Base-by-base conservation (phyloP, 2,329 filamentous ascomycete species). In the Diatrype stigma region DNA sequence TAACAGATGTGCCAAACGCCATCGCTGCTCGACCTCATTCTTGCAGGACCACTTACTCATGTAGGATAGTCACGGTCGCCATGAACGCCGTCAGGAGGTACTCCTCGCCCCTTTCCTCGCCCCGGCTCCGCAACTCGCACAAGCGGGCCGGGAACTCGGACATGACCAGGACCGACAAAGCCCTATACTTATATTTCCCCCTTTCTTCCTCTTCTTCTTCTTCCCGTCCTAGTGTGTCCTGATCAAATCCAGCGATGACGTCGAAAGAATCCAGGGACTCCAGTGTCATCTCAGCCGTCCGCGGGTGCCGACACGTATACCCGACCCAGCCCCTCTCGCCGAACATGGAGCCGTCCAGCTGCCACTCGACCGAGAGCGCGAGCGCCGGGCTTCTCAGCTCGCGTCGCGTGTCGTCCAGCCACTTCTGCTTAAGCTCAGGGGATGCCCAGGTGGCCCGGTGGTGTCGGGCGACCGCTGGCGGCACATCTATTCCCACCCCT, bases 21-120 rank as follows among this genome's bases (percentile, higher is more conserved):
- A 42, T 16, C 14, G 12, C 19, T 42, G 16, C 40, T n/a, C n/a
- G 3, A 22, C 19, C 19, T 17, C 19, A 42, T 6, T 14, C 12
- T 17, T 17, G 17, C n/a, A 17, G 16, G 11, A 14, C n/a, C 17
- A 12, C 64, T 51, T 52, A 68, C 66, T 69, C 66, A 37, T 69
- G 67, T 35, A 69, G 49, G 16, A 68, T 52, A 2, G 65, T 69
- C 14, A 68, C 55, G 6, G 64, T 56, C 26, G 59, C 46, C 66
- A 69, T 69, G 49, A 69, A 69, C 3, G 66, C 63, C 2, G 66
- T 68, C 2, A 65, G 50, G 14, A 69, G 47, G 45, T 67, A 69
- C 51, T 69, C 67, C 55, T 69, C 67, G 17, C 58, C 40, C 7
- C 51, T 53, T 10, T 53, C 51, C 32, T 49, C 51, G 3, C 62